Evolutionary conservation across 495 filamentous ascomycete genomes (phyloP), one percentile per base, ranked within the genome.

Genomic region (Eremomyces bilateralis): DNA sequence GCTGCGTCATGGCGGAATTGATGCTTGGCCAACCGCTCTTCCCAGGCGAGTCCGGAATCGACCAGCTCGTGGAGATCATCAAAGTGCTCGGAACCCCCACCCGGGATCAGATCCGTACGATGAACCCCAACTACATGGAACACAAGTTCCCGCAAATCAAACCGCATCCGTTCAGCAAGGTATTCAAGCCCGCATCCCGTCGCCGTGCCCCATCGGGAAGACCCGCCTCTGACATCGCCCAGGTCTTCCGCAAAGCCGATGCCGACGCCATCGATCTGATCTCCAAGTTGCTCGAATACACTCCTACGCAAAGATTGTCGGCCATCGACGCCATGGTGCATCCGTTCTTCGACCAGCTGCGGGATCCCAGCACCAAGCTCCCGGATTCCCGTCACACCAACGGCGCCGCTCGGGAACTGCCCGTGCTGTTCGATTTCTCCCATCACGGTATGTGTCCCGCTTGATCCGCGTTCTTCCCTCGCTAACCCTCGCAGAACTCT

Each of bases 81-180:
- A 99, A 95, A 61, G 88, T 99, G 36, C 65, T 99, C 37, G 88
- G 88, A 16, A 99, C 88, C 12, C 88, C 90, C 11, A 94, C 88
- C n/a, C 66, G 88, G 15, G 88, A 99, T 46, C 88, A 99, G 48
- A 99, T 99, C 49, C 80, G 88, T 36, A 99, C 88, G 31, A 99
- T 99, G 90, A 99, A 99, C 53, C 90, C 88, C 34, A 99, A 99
- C 56, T 95, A 99, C 57, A 99, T 99, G 88, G 88, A 95, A 58
- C 88, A 99, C 59, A 95, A 95, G 59, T 99, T 99, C 52, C 90
- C 88, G 28, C 88, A 99, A 52, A 99, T 99, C 65, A 99, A 99
- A 62, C 88, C 88, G 25, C 88, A 97, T 49, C 88, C 88, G 8
- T 97, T 97, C 65, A 84, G 78, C 52, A 97, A 95, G 68, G 75